Evolutionary conservation across 129 eudicot genomes (phyloP), one percentile per base, ranked within the genome.

Genomic region (Apium graveolens): DNA sequence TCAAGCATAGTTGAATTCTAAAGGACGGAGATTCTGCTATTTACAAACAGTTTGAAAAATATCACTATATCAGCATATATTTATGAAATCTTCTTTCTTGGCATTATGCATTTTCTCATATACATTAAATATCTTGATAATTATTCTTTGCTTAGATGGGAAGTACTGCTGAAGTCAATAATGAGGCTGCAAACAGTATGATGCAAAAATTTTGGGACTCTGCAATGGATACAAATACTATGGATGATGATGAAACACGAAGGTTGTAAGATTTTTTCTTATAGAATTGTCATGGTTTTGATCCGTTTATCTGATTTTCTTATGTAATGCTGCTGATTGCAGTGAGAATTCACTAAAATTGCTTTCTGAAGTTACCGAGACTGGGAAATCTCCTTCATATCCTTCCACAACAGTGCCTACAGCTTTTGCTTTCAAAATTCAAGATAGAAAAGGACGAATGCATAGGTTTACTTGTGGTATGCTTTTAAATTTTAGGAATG

Each of bases 171-270:
- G 97, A 94, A 51, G 87, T 85, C 55, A 92, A 82, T 82, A 90
- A 82, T 72, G 99, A 92, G 80, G 88, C 92, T 55, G 85, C 99
- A 85, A 87, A 83, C 82, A 86, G 88, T 66, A 86, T 92, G 97
- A 87, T 96, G 97, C 97, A 96, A 85, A 92, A 86, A 44, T 96
- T 96, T 86, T 96, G 97, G 99, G 99, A 92, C 86, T 88, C 99
- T 72, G 96, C 99, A 17, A 88, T 92, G 97, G 97, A 87, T 73
- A 78, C 83, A 82, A 69, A 81, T 86, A 92, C 97, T 11, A 75
- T 45, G 39, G 99, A 89, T 44, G 97, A 92, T 34, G 98, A 93
- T 21, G 97, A 96, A 13, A 68, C 86, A 20, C 83, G 88, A 43
- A 96, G 99, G 99, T 96, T 81, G 71, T 53, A 49, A 43, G 18